Percentiles rank a stretch among this genome's conserved stretches.
Conservation (phyloP, 2,329 filamentous ascomycete genomes). For the Cladosporium sp. region DNA sequence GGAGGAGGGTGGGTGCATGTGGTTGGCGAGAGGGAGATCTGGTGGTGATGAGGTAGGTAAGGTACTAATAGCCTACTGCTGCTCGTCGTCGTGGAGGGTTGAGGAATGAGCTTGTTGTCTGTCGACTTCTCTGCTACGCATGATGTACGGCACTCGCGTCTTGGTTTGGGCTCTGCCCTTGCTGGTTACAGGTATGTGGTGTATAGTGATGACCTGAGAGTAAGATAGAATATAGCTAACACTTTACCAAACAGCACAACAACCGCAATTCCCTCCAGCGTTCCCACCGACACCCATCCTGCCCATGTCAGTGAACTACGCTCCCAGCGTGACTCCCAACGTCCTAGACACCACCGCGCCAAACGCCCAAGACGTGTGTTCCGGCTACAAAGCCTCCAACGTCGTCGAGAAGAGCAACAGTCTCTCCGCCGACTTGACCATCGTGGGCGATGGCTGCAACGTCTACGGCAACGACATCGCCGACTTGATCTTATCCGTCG, state of each 20-base stretch:
- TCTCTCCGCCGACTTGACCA: conserved; percentile 33
- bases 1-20: neutral
- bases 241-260: conserved; percentile 23
- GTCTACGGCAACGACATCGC: conserved; percentile 36
- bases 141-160: neutral
- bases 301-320: conserved; percentile 28
- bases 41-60: no score
- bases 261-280: conserved; percentile 33
- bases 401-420: conserved; percentile 29
- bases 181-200: conserved; percentile 7
- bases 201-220: neutral
- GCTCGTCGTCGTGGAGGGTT: neutral
- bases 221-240: neutral
- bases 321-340: conserved; percentile 33
- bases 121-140: neutral
- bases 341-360: conserved; percentile 32
- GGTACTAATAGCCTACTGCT: neutral
- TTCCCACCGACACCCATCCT: conserved; percentile 34
- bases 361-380: conserved; percentile 33
- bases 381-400: conserved; percentile 37
- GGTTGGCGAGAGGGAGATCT: neutral
- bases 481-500: conserved; percentile 31
- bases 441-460: conserved; percentile 35
- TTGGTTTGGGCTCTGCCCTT: conserved; percentile 1
- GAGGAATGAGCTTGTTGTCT: neutral